phyloP scores from a whole-genome alignment of 225 moss, liverwort and hornwort species.

The Antitrichia curtipendula region DNA sequence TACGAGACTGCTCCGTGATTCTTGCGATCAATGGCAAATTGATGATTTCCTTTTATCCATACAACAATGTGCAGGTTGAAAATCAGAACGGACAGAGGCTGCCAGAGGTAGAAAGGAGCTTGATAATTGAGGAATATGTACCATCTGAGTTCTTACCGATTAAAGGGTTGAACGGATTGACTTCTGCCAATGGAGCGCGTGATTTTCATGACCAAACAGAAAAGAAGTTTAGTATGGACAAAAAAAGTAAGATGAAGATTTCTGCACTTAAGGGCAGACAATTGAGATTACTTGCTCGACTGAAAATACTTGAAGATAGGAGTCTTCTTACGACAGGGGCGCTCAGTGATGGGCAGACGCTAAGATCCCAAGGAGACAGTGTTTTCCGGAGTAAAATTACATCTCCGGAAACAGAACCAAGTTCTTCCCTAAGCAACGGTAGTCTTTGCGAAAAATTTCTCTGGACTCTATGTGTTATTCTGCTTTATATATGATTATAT shows the following conservation, averaged over 20 bases:
- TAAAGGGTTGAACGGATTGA: not conserved
- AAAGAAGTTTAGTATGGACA: not conserved
- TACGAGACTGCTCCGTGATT: not conserved
- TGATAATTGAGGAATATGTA: not conserved
- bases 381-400: not conserved
- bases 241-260: slow-evolving; percentile 34
- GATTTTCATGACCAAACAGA: not conserved
- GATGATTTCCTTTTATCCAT: not conserved
- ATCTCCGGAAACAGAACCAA: not conserved
- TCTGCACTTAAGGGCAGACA: slow-evolving; percentile 61
- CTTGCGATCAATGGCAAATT: not conserved
- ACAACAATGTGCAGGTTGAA: slow-evolving; percentile 24
- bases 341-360: not conserved
- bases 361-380: not conserved
- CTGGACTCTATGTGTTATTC: not conserved
- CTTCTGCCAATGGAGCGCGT: not conserved
- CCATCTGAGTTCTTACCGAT: not conserved
- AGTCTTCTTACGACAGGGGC: not conserved
- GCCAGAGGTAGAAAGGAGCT: not conserved
- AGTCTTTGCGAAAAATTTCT: not conserved
- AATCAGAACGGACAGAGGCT: not conserved
- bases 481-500: not conserved
- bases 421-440: not conserved
- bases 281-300: slow-evolving; percentile 29
- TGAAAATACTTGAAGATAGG: slow-evolving; percentile 14